These are phyloP conservation scores for Euptelea pleiosperma DNA, from an alignment of 164 flowering plant species.

Conservation along the genomic window DNA sequence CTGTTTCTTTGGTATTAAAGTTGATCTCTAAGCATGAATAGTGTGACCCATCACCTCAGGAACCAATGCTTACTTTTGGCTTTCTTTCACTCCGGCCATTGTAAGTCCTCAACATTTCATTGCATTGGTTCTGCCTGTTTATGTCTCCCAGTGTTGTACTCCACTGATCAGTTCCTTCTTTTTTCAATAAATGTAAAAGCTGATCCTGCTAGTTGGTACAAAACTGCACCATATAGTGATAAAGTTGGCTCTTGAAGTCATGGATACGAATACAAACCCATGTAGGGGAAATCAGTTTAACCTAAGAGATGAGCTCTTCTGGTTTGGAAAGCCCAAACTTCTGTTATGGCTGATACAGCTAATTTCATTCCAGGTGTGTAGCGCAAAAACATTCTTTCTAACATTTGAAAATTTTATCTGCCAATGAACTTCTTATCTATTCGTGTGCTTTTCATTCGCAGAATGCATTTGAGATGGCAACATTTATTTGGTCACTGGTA, in stretches of 20 bases:
- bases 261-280: constrained; percentile 39
- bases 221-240: constrained; percentile 79
- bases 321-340: constrained; percentile 80
- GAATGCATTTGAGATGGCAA: constrained; percentile 95
- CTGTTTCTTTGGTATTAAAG: neutral
- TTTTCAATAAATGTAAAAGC: constrained; percentile 29
- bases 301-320: constrained; percentile 84
- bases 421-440: constrained; percentile 4
- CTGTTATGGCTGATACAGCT: constrained; percentile 63
- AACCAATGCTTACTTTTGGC: constrained; percentile 74
- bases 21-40: constrained; percentile 14
- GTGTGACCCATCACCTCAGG: constrained; percentile 39
- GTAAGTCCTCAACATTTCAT: constrained; percentile 37
- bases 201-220: constrained; percentile 73
- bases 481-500: constrained; percentile 86
- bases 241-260: constrained; percentile 72
- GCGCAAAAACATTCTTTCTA: neutral
- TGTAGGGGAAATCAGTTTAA: constrained; percentile 37
- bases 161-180: constrained; percentile 6
- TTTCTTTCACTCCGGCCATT: constrained; percentile 72
- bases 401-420: constrained; percentile 2
- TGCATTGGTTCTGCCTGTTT: constrained; percentile 2
- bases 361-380: constrained; percentile 70
- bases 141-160: neutral
- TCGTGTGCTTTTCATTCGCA: constrained; percentile 35